Percentiles rank a stretch among this genome's conserved stretches.
Evolutionary conservation across 2,329 filamentous ascomycete genomes (phyloP).

Genomic region (Ceratocystis colombiana): DNA sequence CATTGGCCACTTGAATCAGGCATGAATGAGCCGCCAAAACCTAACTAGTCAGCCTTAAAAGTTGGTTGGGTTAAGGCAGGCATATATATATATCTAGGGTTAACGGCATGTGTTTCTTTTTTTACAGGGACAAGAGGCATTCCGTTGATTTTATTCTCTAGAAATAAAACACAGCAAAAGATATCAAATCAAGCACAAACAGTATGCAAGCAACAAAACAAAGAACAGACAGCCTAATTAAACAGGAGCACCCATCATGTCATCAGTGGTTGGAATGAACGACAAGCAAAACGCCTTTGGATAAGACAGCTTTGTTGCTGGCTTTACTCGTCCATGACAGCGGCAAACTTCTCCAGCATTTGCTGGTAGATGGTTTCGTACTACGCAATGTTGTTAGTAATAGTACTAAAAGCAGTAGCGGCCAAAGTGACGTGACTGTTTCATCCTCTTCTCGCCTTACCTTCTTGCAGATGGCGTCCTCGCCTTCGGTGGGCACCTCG

Average conservation of each 20-base stretch:
- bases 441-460: conserved; percentile 35
- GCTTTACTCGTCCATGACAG: conserved; percentile 81
- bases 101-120: background rate
- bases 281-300: conserved; percentile 1
- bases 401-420: background rate
- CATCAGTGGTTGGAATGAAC: background rate
- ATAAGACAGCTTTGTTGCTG: background rate
- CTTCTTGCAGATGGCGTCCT: conserved; percentile 75
- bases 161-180: conserved; percentile 13
- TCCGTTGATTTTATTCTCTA: conserved; percentile 11
- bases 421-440: background rate
- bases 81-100: background rate
- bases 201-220: conserved; percentile 5
- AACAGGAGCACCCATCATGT: background rate
- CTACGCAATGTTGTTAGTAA: conserved; percentile 43
- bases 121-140: background rate
- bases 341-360: conserved; percentile 96
- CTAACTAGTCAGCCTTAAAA: background rate
- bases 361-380: conserved; percentile 85
- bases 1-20: background rate
- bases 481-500: conserved; percentile 75
- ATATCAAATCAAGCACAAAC: conserved; percentile 10
- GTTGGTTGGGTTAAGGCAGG: background rate
- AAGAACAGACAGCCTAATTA: conserved; percentile 5
- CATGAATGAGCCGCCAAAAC: background rate